A percentile compares a stretch with the other conserved stretches of the same genome.
phyloP scores from a whole-genome alignment of 2,329 filamentous ascomycete species.

The Alternaria postmessia region DNA sequence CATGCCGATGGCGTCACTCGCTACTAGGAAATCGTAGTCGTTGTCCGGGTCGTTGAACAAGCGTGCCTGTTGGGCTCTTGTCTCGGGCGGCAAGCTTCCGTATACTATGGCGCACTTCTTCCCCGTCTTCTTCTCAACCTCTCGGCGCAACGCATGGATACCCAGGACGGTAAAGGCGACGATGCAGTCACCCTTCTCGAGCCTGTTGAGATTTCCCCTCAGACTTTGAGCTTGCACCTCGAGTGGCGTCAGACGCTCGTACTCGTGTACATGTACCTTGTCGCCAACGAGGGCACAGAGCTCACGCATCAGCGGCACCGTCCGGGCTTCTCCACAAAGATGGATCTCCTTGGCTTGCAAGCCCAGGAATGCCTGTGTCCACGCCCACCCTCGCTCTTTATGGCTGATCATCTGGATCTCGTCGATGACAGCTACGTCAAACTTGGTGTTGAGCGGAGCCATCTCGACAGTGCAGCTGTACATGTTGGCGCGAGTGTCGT shows the following conservation, averaged over 20 bases:
- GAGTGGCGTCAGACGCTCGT: slow-evolving; percentile 83
- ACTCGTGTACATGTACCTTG: slow-evolving; percentile 79
- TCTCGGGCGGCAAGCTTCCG: slow-evolving; percentile 89
- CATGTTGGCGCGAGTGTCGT: slow-evolving; percentile 60
- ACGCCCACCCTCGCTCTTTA: slow-evolving; percentile 83
- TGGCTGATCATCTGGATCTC: slow-evolving; percentile 98
- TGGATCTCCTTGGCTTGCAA: slow-evolving; percentile 89
- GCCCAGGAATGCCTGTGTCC: slow-evolving; percentile 90
- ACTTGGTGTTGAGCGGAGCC: slow-evolving; percentile 66
- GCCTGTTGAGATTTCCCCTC: slow-evolving; percentile 68
- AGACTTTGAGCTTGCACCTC: slow-evolving; percentile 71
- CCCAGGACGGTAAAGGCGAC: slow-evolving; percentile 84
- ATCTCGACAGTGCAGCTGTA: slow-evolving; percentile 96
- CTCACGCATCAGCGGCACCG: slow-evolving; percentile 78
- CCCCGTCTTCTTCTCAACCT: slow-evolving; percentile 79
- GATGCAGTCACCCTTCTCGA: slow-evolving; percentile 89
- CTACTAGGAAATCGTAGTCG: slow-evolving; percentile 93
- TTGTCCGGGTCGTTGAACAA: slow-evolving; percentile 96
- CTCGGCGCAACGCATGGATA: slow-evolving; percentile 80
- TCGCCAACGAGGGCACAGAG: slow-evolving; percentile 84
- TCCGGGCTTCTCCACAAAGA: slow-evolving; percentile 88
- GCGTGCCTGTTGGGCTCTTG: slow-evolving; percentile 86
- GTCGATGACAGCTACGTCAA: slow-evolving; percentile 94
- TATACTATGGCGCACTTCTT: slow-evolving; percentile 91
- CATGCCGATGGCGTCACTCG: slow-evolving; percentile 97